phyloP scores from a whole-genome alignment of 352 stramenopile species.

The Globisporangium sylvaticum region DNA sequence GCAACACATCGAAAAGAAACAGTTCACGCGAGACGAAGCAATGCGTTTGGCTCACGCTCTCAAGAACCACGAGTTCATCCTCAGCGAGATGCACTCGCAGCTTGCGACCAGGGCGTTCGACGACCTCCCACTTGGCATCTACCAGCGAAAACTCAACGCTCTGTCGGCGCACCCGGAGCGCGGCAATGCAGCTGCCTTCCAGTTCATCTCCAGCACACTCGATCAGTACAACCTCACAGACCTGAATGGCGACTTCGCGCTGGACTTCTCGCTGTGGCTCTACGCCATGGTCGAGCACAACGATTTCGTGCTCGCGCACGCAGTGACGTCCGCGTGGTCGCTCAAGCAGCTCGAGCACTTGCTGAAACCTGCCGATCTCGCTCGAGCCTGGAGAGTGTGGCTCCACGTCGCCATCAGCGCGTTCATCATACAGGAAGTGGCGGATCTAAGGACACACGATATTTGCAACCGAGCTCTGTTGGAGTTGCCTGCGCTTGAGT shows the following conservation, averaged over 20 bases:
- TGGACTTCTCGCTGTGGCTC: slow-evolving; percentile 31
- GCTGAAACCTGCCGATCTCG: slow-evolving; percentile 15
- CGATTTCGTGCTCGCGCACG: slow-evolving; percentile 35
- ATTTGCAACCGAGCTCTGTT: slow-evolving; percentile 16
- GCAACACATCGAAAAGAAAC: neutral
- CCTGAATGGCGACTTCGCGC: slow-evolving; percentile 21
- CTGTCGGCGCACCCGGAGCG: slow-evolving; percentile 21
- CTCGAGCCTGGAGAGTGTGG: slow-evolving; percentile 33
- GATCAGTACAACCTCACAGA: slow-evolving; percentile 21
- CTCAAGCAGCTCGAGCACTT: slow-evolving; percentile 35
- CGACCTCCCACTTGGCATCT: slow-evolving; percentile 8
- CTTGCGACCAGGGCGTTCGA: slow-evolving; percentile 2
- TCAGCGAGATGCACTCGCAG: slow-evolving; percentile 10
- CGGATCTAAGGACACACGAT: slow-evolving; percentile 28
- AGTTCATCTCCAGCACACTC: slow-evolving; percentile 12
- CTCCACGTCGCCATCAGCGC: slow-evolving; percentile 25
- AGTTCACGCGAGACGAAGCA: slow-evolving; percentile 20
- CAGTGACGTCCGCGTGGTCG: slow-evolving; percentile 30
- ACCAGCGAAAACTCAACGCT: slow-evolving; percentile 22
- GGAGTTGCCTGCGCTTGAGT: slow-evolving; percentile 22
- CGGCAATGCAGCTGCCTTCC: slow-evolving; percentile 17
- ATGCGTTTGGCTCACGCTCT: slow-evolving; percentile 9
- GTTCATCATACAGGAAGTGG: slow-evolving; percentile 24
- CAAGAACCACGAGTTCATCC: slow-evolving; percentile 14
- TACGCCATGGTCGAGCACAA: slow-evolving; percentile 26